These are phyloP conservation scores for Fusarium mexicanum DNA, from an alignment of 2,329 filamentous ascomycete genomes.

Conservation along the genomic window DNA sequence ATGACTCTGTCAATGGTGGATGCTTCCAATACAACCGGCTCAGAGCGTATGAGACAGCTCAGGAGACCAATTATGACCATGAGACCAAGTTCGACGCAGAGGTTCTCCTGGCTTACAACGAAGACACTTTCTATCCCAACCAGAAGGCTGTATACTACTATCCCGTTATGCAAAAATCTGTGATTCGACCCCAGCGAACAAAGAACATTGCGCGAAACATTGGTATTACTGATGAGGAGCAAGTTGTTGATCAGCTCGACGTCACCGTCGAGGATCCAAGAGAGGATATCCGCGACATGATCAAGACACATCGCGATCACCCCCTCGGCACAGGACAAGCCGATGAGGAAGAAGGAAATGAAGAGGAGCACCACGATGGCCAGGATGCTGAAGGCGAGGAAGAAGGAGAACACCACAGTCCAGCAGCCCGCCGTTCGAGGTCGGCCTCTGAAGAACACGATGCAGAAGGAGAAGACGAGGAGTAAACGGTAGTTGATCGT, in stretches of 20 bases:
- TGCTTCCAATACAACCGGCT: constrained; percentile 71
- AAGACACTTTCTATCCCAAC: constrained; percentile 59
- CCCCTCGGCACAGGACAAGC: constrained; percentile 60
- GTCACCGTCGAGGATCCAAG: constrained; percentile 65
- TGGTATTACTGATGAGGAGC: constrained; percentile 60
- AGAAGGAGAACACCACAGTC: constrained; percentile 29
- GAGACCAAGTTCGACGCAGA: constrained; percentile 71
- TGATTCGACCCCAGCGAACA: constrained; percentile 69
- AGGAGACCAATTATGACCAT: constrained; percentile 66
- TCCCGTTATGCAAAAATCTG: constrained; percentile 71
- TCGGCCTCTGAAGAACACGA: constrained; percentile 51
- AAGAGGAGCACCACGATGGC: constrained; percentile 45
- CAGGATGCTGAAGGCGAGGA: constrained; percentile 43
- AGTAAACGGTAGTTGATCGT: constrained; percentile 32
- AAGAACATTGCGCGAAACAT: constrained; percentile 69
- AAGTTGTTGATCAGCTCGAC: constrained; percentile 65
- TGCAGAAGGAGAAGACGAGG: constrained; percentile 59
- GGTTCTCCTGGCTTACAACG: constrained; percentile 67
- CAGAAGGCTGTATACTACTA: constrained; percentile 74
- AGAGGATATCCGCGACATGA: constrained; percentile 62
- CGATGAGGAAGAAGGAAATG: constrained; percentile 48
- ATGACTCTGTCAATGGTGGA: constrained; percentile 56
- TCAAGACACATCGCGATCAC: constrained; percentile 62
- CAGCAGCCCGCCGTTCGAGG: constrained; percentile 37
- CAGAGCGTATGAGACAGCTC: constrained; percentile 71